These are phyloP conservation scores for Sindora glabra DNA, from an alignment of 306 rosid genomes.

Conservation along the genomic window DNA sequence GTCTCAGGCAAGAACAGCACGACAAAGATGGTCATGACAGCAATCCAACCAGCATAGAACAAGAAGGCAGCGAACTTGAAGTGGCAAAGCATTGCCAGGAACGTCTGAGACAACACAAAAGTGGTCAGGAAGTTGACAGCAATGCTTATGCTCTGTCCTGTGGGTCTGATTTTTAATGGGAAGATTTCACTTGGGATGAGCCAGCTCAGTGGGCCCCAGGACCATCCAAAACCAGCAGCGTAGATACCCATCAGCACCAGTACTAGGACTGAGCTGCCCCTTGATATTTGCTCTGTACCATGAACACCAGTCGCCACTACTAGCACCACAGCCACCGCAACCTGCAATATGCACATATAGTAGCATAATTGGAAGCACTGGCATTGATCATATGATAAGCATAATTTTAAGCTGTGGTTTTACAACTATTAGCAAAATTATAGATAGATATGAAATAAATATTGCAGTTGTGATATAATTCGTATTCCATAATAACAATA, in stretches of 20 bases:
- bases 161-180: constrained; percentile 48
- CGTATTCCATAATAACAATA: too few relatives aligned
- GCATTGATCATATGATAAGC: too few relatives aligned
- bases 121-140: constrained; percentile 34
- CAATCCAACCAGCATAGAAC: constrained; percentile 57
- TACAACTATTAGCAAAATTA: too few relatives aligned
- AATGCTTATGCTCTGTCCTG: constrained; percentile 58
- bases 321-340: constrained; percentile 46
- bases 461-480: too few relatives aligned
- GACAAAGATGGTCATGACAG: constrained; percentile 46
- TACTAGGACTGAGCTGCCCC: constrained; percentile 37
- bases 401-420: too few relatives aligned
- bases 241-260: constrained; percentile 44
- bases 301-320: constrained; percentile 33
- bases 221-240: constrained; percentile 75
- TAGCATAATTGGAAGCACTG: too few relatives aligned
- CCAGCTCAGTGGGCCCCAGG: constrained; percentile 75
- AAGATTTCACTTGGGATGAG: constrained; percentile 72
- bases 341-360: constrained; percentile 26
- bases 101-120: constrained; percentile 50
- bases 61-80: constrained; percentile 59
- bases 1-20: constrained; percentile 68
- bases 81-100: constrained; percentile 62
- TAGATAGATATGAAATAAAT: too few relatives aligned
- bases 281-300: constrained; percentile 33